Base-by-base conservation (phyloP, 805 yeast genomes). In the Yamadazyma insecticola region DNA sequence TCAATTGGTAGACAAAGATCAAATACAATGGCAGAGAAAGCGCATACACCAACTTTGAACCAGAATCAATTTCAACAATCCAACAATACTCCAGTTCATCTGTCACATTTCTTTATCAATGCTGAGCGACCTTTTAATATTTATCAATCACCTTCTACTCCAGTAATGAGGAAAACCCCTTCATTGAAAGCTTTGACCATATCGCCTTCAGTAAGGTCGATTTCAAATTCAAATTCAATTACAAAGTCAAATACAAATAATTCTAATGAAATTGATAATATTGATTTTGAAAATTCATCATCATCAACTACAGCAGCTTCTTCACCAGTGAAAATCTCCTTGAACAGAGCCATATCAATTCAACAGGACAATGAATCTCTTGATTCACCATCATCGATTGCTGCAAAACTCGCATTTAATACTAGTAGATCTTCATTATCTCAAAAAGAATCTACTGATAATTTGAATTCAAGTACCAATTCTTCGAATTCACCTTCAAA, bases 101-200 rank as follows among this genome's bases (percentile, higher is more conserved):
- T 41, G 17, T 34, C 20, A 33, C 41, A 13, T 41, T 43, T 13
- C 21, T 18, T 7, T 18, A 6, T 7, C 10, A 6, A 18, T 10
- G 10, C 6, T 18, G 6, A 18, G 6, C 21, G 21, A 7, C 21
- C 6, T 10, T 18, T 6, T 10, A 29, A 8, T 4, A 8, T 21
- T 4, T 36, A 37, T 7, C 19, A 24, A 10, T 40, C 38, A 4
- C 48, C 52, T 2, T 16, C 35, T 2, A 37, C 43, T n/a, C 41
- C 45, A 9, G 29, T 33, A 19, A 33, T 41, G 11, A 35, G 20
- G 13, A 49, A 54, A 22, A 50, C 61, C 1, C 64, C 61, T 9
- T 60, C 70, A 1, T 46, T 65, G 23, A 62, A 62, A 32, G 54
- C 65, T 4, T 48, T 65, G 5, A 57, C 67, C 3, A 60, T 62